Evolutionary conservation across 306 rosid species (phyloP).

Genomic region (Casuarina glauca): DNA sequence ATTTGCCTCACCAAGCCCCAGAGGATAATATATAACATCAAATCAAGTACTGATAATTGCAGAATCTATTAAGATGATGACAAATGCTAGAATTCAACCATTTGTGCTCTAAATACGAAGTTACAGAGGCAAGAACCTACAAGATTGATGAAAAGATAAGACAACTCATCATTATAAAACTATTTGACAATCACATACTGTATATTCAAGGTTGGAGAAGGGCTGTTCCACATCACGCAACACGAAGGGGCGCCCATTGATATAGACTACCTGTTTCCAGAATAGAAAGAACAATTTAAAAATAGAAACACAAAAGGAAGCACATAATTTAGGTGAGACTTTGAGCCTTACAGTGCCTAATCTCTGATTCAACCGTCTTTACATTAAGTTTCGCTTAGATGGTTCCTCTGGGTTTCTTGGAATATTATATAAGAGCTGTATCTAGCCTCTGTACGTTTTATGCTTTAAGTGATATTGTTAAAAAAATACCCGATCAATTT

Average conservation of each 20-base stretch:
- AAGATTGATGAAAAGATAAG: not conserved
- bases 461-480: not conserved
- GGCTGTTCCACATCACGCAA: conserved; percentile 91
- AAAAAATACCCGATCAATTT: not conserved
- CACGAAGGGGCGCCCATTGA: conserved; percentile 89
- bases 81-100: not conserved
- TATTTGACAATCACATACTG: conserved; percentile 43
- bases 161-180: not conserved
- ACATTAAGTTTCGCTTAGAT: not conserved
- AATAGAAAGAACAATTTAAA: conserved; percentile 16
- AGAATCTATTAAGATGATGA: not conserved
- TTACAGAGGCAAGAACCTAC: not conserved
- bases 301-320: conserved; percentile 10
- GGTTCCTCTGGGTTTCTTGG: not conserved
- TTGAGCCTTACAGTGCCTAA: not conserved
- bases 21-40: not conserved
- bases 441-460: not conserved
- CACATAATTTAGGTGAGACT: not conserved
- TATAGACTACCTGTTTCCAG: conserved; percentile 73
- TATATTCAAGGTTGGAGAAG: conserved; percentile 86
- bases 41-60: not conserved
- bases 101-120: not conserved
- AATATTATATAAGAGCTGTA: not conserved
- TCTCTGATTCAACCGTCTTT: not conserved
- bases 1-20: not conserved